Percentiles rank a stretch among this genome's conserved stretches.
Evolutionary conservation across 805 yeast genomes (phyloP).

Genomic region (Ogataea methanolica): DNA sequence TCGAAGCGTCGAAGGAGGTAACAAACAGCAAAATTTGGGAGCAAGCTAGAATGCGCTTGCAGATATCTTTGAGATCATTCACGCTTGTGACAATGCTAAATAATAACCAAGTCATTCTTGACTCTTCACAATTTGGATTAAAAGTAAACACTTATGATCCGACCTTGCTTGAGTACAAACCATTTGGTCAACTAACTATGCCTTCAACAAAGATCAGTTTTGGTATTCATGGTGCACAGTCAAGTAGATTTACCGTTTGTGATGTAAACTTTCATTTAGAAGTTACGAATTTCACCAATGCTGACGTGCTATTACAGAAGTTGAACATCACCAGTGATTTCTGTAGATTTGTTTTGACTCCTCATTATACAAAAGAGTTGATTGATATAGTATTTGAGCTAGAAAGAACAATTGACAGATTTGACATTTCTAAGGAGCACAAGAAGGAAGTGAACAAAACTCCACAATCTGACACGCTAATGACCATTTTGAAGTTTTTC

Average conservation of each 20-base stretch:
- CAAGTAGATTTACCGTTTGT: slow-evolving; percentile 36
- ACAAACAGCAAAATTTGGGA: neutral
- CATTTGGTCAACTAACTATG: slow-evolving; percentile 35
- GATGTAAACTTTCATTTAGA: slow-evolving; percentile 44
- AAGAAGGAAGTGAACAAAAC: slow-evolving; percentile 1
- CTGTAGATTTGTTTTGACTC: slow-evolving; percentile 54
- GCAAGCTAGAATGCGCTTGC: slow-evolving; percentile 1
- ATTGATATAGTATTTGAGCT: slow-evolving; percentile 16
- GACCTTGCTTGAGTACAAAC: slow-evolving; percentile 12
- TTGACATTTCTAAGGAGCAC: neutral
- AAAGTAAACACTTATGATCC: slow-evolving; percentile 15
- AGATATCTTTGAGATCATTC: slow-evolving; percentile 6
- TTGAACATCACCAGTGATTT: slow-evolving; percentile 56
- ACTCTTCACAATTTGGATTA: slow-evolving; percentile 7
- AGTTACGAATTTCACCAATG: slow-evolving; percentile 35
- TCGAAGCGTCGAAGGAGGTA: neutral
- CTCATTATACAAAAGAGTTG: slow-evolving; percentile 31
- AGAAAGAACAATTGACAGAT: slow-evolving; percentile 3
- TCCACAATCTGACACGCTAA: slow-evolving; percentile 10
- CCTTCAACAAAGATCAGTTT: slow-evolving; percentile 39
- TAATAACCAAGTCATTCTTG: slow-evolving; percentile 13
- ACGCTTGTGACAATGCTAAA: slow-evolving; percentile 10
- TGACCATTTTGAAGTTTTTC: slow-evolving; percentile 31
- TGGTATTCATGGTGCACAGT: slow-evolving; percentile 30
- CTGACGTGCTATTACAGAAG: slow-evolving; percentile 31